Percentiles rank a stretch among this genome's conserved stretches.
Conservation (phyloP, 1,139 yeast species). For the Sugiyamaella pinicola region DNA sequence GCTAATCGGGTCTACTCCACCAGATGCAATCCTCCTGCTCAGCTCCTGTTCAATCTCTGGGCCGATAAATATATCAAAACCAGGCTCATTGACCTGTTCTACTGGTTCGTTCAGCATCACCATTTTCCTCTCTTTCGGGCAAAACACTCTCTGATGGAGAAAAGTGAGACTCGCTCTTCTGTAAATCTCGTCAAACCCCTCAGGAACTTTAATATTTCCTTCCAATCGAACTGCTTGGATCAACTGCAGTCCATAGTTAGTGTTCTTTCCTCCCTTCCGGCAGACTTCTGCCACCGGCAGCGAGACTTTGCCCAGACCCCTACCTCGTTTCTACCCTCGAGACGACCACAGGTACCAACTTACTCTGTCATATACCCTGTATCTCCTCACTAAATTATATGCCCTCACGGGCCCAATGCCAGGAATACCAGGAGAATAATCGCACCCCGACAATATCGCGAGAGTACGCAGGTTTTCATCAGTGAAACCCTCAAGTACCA, state of each 20-base stretch:
- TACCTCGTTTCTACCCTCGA: too few relatives aligned
- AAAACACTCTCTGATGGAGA: slow-evolving; percentile 81
- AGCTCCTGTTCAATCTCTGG: slow-evolving; percentile 46
- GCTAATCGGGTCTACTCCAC: slow-evolving; percentile 66
- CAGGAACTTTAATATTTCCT: slow-evolving; percentile 61
- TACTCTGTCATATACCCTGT: slow-evolving; percentile 56
- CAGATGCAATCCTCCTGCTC: slow-evolving; percentile 62
- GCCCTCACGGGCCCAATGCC: slow-evolving; percentile 84
- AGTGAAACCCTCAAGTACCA: slow-evolving; percentile 49
- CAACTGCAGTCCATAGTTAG: slow-evolving; percentile 7
- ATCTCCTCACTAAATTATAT: slow-evolving; percentile 57
- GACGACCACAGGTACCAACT: background rate
- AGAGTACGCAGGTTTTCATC: slow-evolving; percentile 67
- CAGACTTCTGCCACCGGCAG: too few relatives aligned
- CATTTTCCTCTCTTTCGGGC: slow-evolving; percentile 56
- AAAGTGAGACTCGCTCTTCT: slow-evolving; percentile 76
- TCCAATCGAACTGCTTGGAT: slow-evolving; percentile 61
- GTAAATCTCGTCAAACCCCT: slow-evolving; percentile 60
- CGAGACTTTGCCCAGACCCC: too few relatives aligned
- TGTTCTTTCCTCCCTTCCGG: background rate
- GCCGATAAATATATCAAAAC: slow-evolving; percentile 67
- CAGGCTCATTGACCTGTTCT: slow-evolving; percentile 40
- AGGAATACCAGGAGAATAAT: slow-evolving; percentile 84
- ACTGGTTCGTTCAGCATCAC: slow-evolving; percentile 62
- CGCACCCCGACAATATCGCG: slow-evolving; percentile 94